Conservation (phyloP, 192 early-diverging fungal genomes). For the Thamnidium elegans region DNA sequence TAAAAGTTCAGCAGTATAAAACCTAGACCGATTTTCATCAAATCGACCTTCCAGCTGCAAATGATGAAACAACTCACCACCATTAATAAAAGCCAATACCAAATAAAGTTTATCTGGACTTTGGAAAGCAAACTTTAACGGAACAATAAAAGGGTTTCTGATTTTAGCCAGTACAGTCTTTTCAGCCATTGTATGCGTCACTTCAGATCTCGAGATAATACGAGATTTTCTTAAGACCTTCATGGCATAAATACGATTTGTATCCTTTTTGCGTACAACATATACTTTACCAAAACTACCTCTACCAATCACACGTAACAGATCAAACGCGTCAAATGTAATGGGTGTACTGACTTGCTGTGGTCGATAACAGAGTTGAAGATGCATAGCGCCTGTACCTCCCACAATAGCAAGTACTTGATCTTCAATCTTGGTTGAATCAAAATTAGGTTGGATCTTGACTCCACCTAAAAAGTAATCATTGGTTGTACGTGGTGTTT, state of each 20-base stretch:
- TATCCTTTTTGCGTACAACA: slow-evolving; percentile 91
- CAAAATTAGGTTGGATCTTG: slow-evolving; percentile 50
- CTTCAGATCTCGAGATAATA: slow-evolving; percentile 90
- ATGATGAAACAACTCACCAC: slow-evolving; percentile 96
- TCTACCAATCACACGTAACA: slow-evolving; percentile 94
- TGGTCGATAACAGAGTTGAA: slow-evolving; percentile 71
- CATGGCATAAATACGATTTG: slow-evolving; percentile 95
- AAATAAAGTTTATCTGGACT: slow-evolving; percentile 93
- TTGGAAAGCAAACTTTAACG: slow-evolving; percentile 93
- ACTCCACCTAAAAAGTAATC: slow-evolving; percentile 57
- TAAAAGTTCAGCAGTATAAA: slow-evolving; percentile 92
- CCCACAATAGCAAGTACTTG: slow-evolving; percentile 36
- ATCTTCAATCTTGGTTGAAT: slow-evolving; percentile 37
- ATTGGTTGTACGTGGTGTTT: slow-evolving; percentile 41
- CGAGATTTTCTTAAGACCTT: slow-evolving; percentile 92
- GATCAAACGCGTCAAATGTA: slow-evolving; percentile 87
- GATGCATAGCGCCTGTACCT: slow-evolving; percentile 67
- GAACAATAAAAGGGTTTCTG: slow-evolving; percentile 91
- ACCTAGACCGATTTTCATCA: slow-evolving; percentile 82
- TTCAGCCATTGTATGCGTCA: slow-evolving; percentile 93
- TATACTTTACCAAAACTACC: slow-evolving; percentile 95
- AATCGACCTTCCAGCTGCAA: slow-evolving; percentile 87
- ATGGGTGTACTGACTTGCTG: slow-evolving; percentile 67
- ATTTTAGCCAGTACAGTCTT: slow-evolving; percentile 86
- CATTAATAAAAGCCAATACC: slow-evolving; percentile 92